Evolutionary conservation across 2,329 filamentous ascomycete genomes (phyloP), one percentile per base, ranked within the genome.

Genomic region (Coniochaeta prunicola): DNA sequence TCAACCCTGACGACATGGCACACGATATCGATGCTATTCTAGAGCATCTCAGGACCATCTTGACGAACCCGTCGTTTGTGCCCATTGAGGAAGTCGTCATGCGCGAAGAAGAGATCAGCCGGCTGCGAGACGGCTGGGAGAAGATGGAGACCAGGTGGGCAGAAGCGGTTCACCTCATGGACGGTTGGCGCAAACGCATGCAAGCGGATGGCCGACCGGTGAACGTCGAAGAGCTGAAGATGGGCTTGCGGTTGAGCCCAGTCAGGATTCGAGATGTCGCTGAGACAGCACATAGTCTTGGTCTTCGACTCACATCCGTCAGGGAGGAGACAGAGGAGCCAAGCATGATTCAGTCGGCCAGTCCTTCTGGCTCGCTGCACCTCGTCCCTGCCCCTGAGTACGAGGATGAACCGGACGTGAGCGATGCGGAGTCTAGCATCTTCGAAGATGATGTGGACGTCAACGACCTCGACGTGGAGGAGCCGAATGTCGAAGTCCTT

Each of bases 31-130:
- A 92, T 57, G 78, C 78, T 7, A 86, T 96, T 10, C 80, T 97
- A 61, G 85, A 89, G 34, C 91, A 96, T 68, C 82, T 99, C 63
- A 84, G 89, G 64, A 88, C 83, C 2, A 84, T 99, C 38, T 79
- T 99, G 50, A 97, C 92, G 9, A 97, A 97, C 68, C 94, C 94
- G 1, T 96, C 92, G 2, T 99, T 97, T 70, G 94, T 97, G 15
- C 90, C 93, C 0, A 85, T 97, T 24, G 94, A 97, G 67, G 94
- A 97, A 71, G 91, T 99, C 2, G 88, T 96, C 68, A 76, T 92
- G n/a, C 86, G 93, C 58, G 93, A 99, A 63, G 89, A 96, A 60
- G 92, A 97, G 70, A 97, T 99, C 63, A 81, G 83, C 57, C 84
- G 90, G 57, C 78, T 99, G 54, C 86, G 91, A 58, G 84, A 89